Conservation (phyloP, 176 grass and related monocot species). For the Chloris gayana region DNA sequence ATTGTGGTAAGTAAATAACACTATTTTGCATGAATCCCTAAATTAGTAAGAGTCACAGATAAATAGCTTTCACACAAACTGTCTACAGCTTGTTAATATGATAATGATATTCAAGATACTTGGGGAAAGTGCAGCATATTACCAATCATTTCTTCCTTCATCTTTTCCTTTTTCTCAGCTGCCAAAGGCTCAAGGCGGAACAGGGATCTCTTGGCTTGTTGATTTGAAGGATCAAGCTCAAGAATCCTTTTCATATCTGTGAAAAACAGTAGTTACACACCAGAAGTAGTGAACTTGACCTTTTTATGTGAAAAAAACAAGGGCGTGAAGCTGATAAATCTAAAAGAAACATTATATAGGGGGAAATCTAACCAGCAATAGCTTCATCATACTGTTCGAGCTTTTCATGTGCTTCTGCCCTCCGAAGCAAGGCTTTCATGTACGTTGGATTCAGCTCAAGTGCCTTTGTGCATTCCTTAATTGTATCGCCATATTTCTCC, state of each 20-base stretch:
- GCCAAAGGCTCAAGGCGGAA: constrained; percentile 77
- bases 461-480: constrained; percentile 97
- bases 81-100: neutral
- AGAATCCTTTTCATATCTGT: constrained; percentile 90
- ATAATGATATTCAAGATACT: neutral
- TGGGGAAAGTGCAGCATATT: constrained; percentile 30
- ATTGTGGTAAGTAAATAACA: neutral
- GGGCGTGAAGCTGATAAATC: neutral
- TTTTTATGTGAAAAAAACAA: neutral
- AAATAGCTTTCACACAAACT: neutral
- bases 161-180: constrained; percentile 90
- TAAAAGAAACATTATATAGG: constrained; percentile 9
- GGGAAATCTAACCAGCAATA: constrained; percentile 73
- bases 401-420: constrained; percentile 93
- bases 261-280: constrained; percentile 23
- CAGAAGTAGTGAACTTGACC: neutral
- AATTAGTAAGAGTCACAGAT: neutral
- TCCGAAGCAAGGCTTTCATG: constrained; percentile 84
- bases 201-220: constrained; percentile 76
- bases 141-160: constrained; percentile 99
- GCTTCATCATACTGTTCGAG: constrained; percentile 95
- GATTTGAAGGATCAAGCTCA: constrained; percentile 80
- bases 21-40: neutral
- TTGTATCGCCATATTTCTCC: constrained; percentile 75
- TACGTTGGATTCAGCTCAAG: constrained; percentile 93